A percentile compares a stretch with the other conserved stretches of the same genome.
Evolutionary conservation across 176 grass and related monocot genomes (phyloP).

Genomic region (Dactylis glomerata): DNA sequence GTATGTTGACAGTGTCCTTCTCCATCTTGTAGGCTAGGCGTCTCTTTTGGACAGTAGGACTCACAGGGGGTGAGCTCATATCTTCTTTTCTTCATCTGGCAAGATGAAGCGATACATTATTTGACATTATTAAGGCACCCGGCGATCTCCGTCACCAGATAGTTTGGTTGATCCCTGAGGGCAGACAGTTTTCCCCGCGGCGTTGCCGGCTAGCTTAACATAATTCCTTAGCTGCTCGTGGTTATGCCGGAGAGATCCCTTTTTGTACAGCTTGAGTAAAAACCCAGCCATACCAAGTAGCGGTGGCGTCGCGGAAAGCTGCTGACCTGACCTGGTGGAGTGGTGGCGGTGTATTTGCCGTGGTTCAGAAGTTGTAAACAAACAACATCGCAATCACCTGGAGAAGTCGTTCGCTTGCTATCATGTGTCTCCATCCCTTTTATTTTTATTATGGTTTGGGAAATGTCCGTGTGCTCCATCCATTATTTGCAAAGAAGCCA

Average conservation of each 20-base stretch:
- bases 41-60: slow-evolving; percentile 38
- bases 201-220: background rate
- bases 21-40: slow-evolving; percentile 1
- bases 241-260: background rate
- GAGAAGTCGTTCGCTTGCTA: slow-evolving; percentile 18
- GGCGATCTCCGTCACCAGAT: background rate
- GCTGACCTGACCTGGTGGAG: background rate
- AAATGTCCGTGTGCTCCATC: background rate
- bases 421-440: background rate
- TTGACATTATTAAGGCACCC: background rate
- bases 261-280: slow-evolving; percentile 39
- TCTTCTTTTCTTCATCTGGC: slow-evolving; percentile 12
- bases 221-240: background rate
- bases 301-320: background rate
- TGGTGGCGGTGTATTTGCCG: background rate
- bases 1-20: background rate
- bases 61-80: background rate
- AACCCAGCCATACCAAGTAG: background rate
- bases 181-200: background rate
- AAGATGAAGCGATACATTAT: slow-evolving; percentile 37
- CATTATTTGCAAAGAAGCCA: background rate
- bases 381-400: background rate
- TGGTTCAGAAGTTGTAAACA: slow-evolving; percentile 27
- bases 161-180: background rate
- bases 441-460: background rate